Conservation (phyloP, 805 yeast genomes). For the Alloascoidea africana region DNA sequence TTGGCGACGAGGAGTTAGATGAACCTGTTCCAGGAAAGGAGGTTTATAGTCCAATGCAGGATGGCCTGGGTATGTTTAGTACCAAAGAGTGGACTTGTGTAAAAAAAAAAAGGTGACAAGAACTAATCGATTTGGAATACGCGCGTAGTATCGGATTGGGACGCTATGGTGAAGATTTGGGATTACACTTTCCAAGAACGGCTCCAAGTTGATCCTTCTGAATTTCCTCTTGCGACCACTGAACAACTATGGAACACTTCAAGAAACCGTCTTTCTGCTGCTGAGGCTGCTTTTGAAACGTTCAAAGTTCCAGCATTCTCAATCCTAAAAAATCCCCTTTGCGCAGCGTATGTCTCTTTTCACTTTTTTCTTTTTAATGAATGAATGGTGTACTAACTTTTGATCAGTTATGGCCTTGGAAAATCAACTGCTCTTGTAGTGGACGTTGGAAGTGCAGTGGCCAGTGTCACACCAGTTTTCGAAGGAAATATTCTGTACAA, state of each 20-base stretch:
- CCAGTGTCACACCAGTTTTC: conserved; percentile 60
- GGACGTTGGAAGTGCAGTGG: conserved; percentile 60
- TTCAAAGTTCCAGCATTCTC: conserved; percentile 66
- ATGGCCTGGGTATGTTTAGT: conserved; percentile 14
- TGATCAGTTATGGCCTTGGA: conserved; percentile 55
- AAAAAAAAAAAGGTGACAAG: too few species aligned
- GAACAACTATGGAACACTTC: conserved; percentile 60
- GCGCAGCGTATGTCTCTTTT: conserved; percentile 23
- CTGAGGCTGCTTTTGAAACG: conserved; percentile 63
- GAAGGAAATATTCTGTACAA: conserved; percentile 61
- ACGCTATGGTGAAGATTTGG: conserved; percentile 55
- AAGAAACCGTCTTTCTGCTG: conserved; percentile 37
- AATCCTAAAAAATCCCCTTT: conserved; percentile 60
- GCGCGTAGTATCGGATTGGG: conserved; percentile 42
- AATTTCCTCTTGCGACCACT: conserved; percentile 47
- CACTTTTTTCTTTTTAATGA: background rate
- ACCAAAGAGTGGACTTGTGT: too few species aligned
- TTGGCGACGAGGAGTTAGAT: conserved; percentile 28
- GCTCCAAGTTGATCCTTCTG: conserved; percentile 36
- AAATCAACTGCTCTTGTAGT: conserved; percentile 65
- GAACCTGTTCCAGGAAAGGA: conserved; percentile 17
- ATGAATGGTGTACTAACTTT: conserved; percentile 1
- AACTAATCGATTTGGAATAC: too few species aligned
- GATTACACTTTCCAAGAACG: conserved; percentile 36
- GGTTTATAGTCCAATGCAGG: conserved; percentile 17